Conservation (phyloP, 2,329 filamentous ascomycete species). For the Talaromyces marneffei region DNA sequence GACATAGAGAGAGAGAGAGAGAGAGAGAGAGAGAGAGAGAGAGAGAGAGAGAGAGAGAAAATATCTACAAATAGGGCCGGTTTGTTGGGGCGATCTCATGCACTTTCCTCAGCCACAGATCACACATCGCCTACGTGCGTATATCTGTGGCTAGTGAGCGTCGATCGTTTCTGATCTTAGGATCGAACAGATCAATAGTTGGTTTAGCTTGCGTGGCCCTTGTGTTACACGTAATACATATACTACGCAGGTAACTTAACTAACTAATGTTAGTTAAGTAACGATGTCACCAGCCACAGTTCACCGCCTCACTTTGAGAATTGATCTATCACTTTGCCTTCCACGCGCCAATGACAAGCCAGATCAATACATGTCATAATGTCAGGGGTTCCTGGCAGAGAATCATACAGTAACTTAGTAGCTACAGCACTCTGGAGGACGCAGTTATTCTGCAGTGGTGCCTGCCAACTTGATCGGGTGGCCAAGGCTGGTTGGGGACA, state of each 20-base stretch:
- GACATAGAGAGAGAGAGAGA: too few species aligned
- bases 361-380: background rate
- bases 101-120: slow-evolving; percentile 13
- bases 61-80: background rate
- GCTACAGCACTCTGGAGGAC: too few species aligned
- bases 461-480: background rate
- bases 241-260: too few species aligned
- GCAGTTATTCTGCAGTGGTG: too few species aligned
- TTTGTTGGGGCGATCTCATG: background rate
- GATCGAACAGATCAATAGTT: background rate
- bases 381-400: background rate
- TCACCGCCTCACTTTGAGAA: slow-evolving; percentile 8
- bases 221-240: background rate
- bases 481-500: background rate
- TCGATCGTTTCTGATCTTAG: slow-evolving; percentile 5
- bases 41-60: too few species aligned
- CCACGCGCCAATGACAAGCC: background rate
- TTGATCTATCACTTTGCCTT: background rate
- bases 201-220: background rate
- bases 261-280: too few species aligned
- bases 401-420: too few species aligned
- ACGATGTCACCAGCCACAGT: slow-evolving; percentile 10
- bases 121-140: background rate
- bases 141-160: slow-evolving; percentile 11
- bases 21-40: too few species aligned